Conservation (phyloP, 2,329 filamentous ascomycete species). For the Phaeoacremonium minimum region DNA sequence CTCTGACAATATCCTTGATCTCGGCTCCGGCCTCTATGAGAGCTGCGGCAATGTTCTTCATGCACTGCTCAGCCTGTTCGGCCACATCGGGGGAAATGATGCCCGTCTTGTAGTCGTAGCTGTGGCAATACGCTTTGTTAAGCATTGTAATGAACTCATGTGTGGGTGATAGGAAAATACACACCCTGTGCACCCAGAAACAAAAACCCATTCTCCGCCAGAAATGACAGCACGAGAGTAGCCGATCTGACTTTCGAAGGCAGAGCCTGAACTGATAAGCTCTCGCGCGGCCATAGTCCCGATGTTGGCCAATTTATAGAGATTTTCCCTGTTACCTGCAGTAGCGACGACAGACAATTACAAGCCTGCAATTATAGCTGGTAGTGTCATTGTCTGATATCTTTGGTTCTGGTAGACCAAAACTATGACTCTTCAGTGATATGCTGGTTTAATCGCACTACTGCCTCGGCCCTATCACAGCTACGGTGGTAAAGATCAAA, state of each 20-base stretch:
- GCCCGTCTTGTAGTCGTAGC: conserved; percentile 46
- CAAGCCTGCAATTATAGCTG: too few species aligned
- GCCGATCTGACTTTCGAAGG: conserved; percentile 48
- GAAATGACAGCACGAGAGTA: conserved; percentile 50
- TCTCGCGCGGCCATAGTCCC: conserved; percentile 10
- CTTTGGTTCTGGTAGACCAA: too few species aligned
- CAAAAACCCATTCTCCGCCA: conserved; percentile 43
- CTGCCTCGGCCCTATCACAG: too few species aligned
- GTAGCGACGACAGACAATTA: too few species aligned
- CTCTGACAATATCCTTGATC: conserved; percentile 44
- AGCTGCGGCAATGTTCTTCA: conserved; percentile 40
- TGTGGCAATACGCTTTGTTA: conserved; percentile 14
- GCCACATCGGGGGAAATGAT: conserved; percentile 37
- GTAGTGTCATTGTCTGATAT: too few species aligned
- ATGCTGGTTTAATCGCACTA: too few species aligned
- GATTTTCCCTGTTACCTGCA: too few species aligned
- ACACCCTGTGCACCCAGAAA: conserved; percentile 52
- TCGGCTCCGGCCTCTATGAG: conserved; percentile 36
- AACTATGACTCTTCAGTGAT: too few species aligned
- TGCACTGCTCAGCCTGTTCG: conserved; percentile 44
- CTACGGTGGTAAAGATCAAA: too few species aligned
- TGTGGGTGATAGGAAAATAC: conserved; percentile 1
- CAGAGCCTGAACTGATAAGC: conserved; percentile 42
- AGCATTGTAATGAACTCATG: background rate
- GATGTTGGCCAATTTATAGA: too few species aligned